Percentiles rank a stretch among this genome's conserved stretches.
Evolutionary conservation across 139 green algal genomes (phyloP).

Genomic region (Microglena sp.): DNA sequence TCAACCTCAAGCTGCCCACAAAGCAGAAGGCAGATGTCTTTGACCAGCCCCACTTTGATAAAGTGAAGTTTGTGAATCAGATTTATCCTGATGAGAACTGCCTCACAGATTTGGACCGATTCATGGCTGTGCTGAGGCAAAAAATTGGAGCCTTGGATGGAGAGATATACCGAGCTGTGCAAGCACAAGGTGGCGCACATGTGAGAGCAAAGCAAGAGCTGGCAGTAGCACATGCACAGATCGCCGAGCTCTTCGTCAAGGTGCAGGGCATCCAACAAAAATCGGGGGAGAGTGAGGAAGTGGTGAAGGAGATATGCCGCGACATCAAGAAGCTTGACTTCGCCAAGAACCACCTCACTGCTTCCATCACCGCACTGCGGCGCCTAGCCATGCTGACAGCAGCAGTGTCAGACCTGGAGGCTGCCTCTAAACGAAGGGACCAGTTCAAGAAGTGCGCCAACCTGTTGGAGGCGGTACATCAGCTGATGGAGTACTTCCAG

Average conservation of each 20-base stretch:
- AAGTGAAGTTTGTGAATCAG: constrained; percentile 71
- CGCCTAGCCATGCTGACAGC: constrained; percentile 16
- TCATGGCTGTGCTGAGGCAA: constrained; percentile 61
- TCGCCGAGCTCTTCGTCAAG: constrained; percentile 67
- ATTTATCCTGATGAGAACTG: constrained; percentile 79
- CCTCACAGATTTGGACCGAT: constrained; percentile 64
- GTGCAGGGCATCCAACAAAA: constrained; percentile 85
- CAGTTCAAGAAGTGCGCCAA: constrained; percentile 84
- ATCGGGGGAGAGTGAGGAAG: constrained; percentile 79
- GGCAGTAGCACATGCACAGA: constrained; percentile 44
- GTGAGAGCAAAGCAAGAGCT: constrained; percentile 54
- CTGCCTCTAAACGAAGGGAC: constrained; percentile 41
- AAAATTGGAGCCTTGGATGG: constrained; percentile 79
- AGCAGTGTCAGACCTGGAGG: constrained; percentile 50
- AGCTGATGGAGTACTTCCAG: constrained; percentile 88
- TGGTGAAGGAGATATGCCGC: constrained; percentile 96
- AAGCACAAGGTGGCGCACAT: constrained; percentile 41
- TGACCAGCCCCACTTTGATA: constrained; percentile 64
- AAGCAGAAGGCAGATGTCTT: constrained; percentile 48
- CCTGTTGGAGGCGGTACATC: constrained; percentile 86
- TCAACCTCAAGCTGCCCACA: constrained; percentile 9
- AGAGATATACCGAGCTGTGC: constrained; percentile 83
- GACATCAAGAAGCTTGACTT: constrained; percentile 95
- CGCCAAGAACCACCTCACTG: constrained; percentile 92
- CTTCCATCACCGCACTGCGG: constrained; percentile 88